Base-by-base conservation (phyloP, 139 green algal species). In the Auxenochlorella pyrenoidosa region DNA sequence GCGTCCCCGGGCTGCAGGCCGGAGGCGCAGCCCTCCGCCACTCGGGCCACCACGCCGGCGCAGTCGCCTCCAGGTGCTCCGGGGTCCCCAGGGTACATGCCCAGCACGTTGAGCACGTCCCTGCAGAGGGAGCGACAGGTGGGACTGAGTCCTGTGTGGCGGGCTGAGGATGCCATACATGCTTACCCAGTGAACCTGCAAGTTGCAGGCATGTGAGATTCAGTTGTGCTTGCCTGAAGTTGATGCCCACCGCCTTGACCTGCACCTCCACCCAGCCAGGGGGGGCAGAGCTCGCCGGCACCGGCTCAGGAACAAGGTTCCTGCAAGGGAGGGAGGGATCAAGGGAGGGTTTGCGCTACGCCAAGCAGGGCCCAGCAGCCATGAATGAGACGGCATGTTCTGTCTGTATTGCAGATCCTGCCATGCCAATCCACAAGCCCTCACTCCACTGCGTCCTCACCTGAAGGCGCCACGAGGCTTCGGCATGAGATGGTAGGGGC, bases 81-180 rank as follows among this genome's bases (percentile, higher is more conserved):
- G 26, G 86, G 86, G 81, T 95, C 93, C 12, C 92, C 92, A 38
- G 93, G 90, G 86, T 95, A 95, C 91, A 94, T 95, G 65, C 89
- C 93, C 75, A 95, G 79, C 40, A 95, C 90, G 77, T 95, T 95
- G 41, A 95, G 92, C 51, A 95, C 92, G 79, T 95, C 92, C 68
- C 92, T 82, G 88, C 58, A 70, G 2, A 22, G 18, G 15, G 3
- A 6, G 15, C 47, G 70, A 16, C 4, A 43, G 47, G 30, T 38
- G 43, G 36, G 6, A 10, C 5, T 13, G 28, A 36, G 5, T 66
- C 59, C 24, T n/a, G 59, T 71, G 24, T 36, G 66, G 16, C 30
- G 28, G n/a, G n/a, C n/a, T n/a, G n/a, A n/a, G n/a, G n/a, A n/a
- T n/a, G n/a, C n/a, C n/a, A n/a, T n/a, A n/a, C n/a, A n/a, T n/a